These are phyloP conservation scores for Coemansia sp. DNA, from an alignment of 192 early-diverging fungal species.

Conservation along the genomic window DNA sequence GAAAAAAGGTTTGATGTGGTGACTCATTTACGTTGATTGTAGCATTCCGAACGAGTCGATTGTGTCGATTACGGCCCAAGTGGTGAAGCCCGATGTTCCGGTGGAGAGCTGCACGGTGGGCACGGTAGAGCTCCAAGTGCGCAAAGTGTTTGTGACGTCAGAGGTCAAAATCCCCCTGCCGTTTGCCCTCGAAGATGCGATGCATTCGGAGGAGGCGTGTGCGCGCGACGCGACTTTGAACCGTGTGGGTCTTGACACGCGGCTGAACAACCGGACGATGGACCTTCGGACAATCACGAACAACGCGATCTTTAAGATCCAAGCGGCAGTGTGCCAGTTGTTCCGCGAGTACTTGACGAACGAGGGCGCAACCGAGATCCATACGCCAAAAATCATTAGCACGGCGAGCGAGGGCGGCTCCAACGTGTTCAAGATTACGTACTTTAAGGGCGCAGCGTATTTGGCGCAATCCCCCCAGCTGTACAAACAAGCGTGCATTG, in stretches of 20 bases:
- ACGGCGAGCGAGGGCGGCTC: conserved; percentile 95
- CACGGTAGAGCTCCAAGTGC: conserved; percentile 86
- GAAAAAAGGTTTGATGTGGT: neutral
- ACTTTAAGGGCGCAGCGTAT: conserved; percentile 94
- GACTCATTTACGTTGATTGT: neutral
- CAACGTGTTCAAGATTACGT: conserved; percentile 95
- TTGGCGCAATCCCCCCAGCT: conserved; percentile 98
- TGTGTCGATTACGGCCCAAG: conserved; percentile 78
- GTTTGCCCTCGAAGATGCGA: conserved; percentile 90
- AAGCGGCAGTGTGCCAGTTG: conserved; percentile 86
- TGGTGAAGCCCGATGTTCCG: conserved; percentile 75
- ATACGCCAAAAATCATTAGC: conserved; percentile 95
- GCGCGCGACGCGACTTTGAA: conserved; percentile 68
- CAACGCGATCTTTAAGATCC: conserved; percentile 97
- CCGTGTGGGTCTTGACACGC: conserved; percentile 85
- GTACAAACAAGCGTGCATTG: conserved; percentile 99
- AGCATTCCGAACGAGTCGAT: conserved; percentile 88
- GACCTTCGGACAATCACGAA: conserved; percentile 95
- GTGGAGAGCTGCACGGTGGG: conserved; percentile 93
- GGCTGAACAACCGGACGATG: conserved; percentile 91
- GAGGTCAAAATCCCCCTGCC: conserved; percentile 77
- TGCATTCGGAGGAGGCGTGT: conserved; percentile 78
- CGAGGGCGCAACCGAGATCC: conserved; percentile 90
- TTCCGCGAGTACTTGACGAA: conserved; percentile 93
- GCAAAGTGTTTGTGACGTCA: conserved; percentile 72